phyloP scores from a whole-genome alignment of 176 grass and related monocot species.

The Canna indica region DNA sequence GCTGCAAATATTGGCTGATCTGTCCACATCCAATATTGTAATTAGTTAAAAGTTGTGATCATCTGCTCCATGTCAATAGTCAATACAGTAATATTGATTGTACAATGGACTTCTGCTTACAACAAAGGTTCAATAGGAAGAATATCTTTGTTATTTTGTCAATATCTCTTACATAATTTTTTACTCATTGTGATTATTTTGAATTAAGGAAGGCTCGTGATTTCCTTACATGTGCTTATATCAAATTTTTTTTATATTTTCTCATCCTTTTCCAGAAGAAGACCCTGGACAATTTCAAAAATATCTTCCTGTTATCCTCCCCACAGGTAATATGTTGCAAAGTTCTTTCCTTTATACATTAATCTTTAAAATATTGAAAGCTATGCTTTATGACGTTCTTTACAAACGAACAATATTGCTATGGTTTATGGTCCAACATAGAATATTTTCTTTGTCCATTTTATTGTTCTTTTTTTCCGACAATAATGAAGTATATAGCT shows the following conservation, averaged over 20 bases:
- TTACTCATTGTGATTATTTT: background rate
- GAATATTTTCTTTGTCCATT: background rate
- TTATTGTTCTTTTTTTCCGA: no score
- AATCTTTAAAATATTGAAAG: background rate
- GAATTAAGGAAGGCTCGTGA: background rate
- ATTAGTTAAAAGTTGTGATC: background rate
- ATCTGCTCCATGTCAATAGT: background rate
- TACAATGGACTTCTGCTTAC: background rate
- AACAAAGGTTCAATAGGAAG: background rate
- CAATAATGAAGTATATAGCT: no score
- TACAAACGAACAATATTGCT: no score
- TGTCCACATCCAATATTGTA: no score
- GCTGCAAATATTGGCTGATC: no score
- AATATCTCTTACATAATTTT: background rate
- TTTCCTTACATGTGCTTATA: background rate
- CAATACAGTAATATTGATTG: background rate
- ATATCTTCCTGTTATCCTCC: constrained; percentile 75
- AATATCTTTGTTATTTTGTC: background rate
- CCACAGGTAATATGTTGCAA: constrained; percentile 51
- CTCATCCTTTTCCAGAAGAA: constrained; percentile 57
- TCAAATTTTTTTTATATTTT: background rate
- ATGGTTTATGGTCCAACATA: background rate
- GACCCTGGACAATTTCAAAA: constrained; percentile 79
- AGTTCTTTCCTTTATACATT: background rate
- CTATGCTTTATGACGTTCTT: no score